Evolutionary conservation across 2,329 filamentous ascomycete genomes (phyloP), one percentile per base, ranked within the genome.

Genomic region (Monosporascus cannonballus): DNA sequence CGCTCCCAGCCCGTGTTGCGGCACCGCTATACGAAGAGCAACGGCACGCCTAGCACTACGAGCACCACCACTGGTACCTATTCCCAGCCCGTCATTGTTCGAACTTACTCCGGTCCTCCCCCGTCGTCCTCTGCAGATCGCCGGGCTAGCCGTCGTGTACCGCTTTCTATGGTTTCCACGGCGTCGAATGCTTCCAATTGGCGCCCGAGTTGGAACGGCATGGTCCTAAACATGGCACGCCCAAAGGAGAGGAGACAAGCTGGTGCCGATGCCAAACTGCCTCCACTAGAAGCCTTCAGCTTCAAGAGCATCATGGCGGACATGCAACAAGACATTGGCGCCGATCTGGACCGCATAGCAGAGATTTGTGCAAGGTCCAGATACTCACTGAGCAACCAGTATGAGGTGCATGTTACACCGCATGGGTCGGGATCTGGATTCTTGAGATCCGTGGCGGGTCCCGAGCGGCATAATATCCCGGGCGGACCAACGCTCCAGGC

Each of bases 361-460:
- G 83, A 86, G 65, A 86, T 86, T 34, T 86, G 83, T 67, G 83
- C 83, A 38, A 75, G 80, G 36, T 85, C 82, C 14, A 76, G 79
- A 44, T 86, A 85, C 64, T 85, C 82, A 41, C 64, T 86, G 49
- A 85, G 82, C 66, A 84, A 85, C 64, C 83, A 86, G 62, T 85
- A 86, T 60, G 83, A 85, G 61, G 80, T 84, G 6, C 83, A 86
- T 59, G 79, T 85, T 54, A 72, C 78, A 14, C 83, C 83, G 15
- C 83, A 85, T 59, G 81, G 81, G 20, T 80, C 79, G 1, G 81
- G 83, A 3, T 66, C 76, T 2, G 68, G 72, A 1, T 81, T 83
- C 54, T 48, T 75, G 18, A 56, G 67, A 3, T 63, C 41, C 50
- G 53, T 44, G 52, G 58, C 57, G 25, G 59, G 65, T 11, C 64